Conservation (phyloP, 2,329 filamentous ascomycete species). For the Colletotrichum sp. region DNA sequence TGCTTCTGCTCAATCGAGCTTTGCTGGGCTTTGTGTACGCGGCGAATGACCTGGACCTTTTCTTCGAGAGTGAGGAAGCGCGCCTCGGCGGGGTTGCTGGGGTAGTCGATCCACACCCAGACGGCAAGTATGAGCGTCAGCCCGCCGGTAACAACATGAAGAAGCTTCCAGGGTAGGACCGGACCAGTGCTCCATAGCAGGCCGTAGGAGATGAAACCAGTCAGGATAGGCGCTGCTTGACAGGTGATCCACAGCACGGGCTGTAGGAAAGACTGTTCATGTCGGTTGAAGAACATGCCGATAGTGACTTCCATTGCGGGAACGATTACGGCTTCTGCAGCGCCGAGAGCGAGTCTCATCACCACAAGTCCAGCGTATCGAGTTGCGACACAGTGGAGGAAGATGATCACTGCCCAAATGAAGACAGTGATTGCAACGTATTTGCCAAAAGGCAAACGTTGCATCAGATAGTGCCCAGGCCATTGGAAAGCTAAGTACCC, state of each 20-base stretch:
- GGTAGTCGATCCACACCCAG: conserved; percentile 37
- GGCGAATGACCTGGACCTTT: conserved; percentile 26
- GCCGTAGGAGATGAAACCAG: conserved; percentile 45
- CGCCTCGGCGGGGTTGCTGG: conserved; percentile 21
- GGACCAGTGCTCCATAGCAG: conserved; percentile 38
- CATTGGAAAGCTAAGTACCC: conserved; percentile 41
- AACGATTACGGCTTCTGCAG: conserved; percentile 38
- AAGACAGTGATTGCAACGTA: conserved; percentile 38
- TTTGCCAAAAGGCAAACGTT: conserved; percentile 40
- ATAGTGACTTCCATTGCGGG: conserved; percentile 46
- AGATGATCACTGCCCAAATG: conserved; percentile 38
- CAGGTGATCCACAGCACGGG: conserved; percentile 38
- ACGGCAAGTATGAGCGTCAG: conserved; percentile 37
- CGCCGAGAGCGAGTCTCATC: conserved; percentile 40
- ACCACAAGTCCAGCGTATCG: conserved; percentile 40
- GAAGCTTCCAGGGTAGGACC: conserved; percentile 42
- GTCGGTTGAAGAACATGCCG: conserved; percentile 41
- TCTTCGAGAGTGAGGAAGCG: conserved; percentile 27
- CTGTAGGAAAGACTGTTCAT: conserved; percentile 37
- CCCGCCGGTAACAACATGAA: conserved; percentile 42
- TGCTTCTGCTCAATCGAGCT: conserved; percentile 43
- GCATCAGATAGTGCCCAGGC: conserved; percentile 46
- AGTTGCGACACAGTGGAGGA: conserved; percentile 41
- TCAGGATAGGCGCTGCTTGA: conserved; percentile 38
- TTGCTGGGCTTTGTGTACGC: conserved; percentile 35